Evolutionary conservation across 208 protist species (phyloP).

Genomic region (Crithidia fasciculata): DNA sequence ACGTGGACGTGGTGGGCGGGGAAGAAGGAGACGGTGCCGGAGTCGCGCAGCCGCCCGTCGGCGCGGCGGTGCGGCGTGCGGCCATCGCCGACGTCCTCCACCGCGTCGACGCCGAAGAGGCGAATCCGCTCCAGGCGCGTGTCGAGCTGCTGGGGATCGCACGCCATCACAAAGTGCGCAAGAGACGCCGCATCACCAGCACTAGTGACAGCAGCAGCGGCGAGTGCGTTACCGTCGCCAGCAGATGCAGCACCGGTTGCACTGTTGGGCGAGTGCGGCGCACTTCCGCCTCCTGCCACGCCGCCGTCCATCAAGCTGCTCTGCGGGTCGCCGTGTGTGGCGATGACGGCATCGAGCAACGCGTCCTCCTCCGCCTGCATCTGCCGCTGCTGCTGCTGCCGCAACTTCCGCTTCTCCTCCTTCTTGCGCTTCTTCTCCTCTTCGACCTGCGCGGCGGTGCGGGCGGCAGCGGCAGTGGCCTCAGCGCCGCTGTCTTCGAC

Average conservation of each 20-base stretch:
- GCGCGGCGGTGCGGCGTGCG: constrained; percentile 47
- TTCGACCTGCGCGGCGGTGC: constrained; percentile 8
- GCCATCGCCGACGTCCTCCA: constrained; percentile 86
- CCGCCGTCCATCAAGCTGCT: not conserved
- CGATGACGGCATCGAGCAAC: constrained; percentile 69
- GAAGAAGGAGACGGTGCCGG: constrained; percentile 64
- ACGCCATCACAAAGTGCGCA: constrained; percentile 55
- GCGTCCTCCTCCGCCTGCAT: constrained; percentile 70
- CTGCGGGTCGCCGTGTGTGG: constrained; percentile 19
- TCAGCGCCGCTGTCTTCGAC: not conserved
- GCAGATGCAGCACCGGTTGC: not conserved
- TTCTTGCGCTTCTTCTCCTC: constrained; percentile 38
- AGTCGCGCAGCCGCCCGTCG: constrained; percentile 56
- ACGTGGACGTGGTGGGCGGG: constrained; percentile 49
- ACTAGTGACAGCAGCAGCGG: not conserved
- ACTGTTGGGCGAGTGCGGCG: constrained; percentile 1
- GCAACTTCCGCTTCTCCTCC: constrained; percentile 38
- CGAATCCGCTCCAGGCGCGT: constrained; percentile 74
- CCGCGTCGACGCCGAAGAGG: constrained; percentile 68
- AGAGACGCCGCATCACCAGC: constrained; percentile 26
- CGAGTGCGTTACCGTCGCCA: not conserved
- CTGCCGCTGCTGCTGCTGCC: constrained; percentile 48
- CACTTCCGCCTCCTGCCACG: not conserved
- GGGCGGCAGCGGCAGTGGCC: not conserved
- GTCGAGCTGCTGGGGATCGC: constrained; percentile 67